Base-by-base conservation (phyloP, 176 grass and related monocot species). In the Oryza glaberrima region DNA sequence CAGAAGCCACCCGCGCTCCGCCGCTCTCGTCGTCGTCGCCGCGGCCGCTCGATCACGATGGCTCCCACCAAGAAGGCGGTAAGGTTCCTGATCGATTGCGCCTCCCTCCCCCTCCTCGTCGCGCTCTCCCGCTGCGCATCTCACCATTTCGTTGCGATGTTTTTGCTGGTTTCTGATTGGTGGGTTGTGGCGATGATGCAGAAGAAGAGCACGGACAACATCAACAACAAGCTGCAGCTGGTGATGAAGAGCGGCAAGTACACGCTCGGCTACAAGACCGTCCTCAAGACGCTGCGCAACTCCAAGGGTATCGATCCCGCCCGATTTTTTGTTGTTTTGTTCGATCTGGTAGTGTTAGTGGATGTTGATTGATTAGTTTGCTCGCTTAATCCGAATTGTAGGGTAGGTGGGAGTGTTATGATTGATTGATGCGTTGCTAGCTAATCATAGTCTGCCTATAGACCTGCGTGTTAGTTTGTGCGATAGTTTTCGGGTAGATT, bases 181-280 rank as follows among this genome's bases (percentile, higher is more conserved):
- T 38, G 7, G 64, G 7, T 74, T 63, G 17, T 11, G 47, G 69
- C 7, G 4, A 45, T 88, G 4, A 45, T 88, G 90, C 84, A 99
- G 96, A 99, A 96, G 96, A 99, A 94, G 94, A 96, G 76, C 86
- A 82, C 88, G 17, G 96, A 99, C 71, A 94, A 69, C 90, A 99
- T 99, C 86, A 99, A 96, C 91, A 96, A 92, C 90, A 88, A 92
- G 79, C 84, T 99, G 52, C 93, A 94, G 77, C 91, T 99, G 47
- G 96, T 99, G 70, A 99, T 99, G 96, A 99, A 99, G 91, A 99
- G 96, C 51, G 96, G 94, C 36, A 96, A 96, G 88, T 98, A 98
- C 81, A 95, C 93, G 25, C 96, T 98, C 12, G 93, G 93, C 1
- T 98, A 95, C 89, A 99, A 91, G 88, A 99, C 96, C 30, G 96